Evolutionary conservation across 306 rosid species (phyloP), one percentile per base, ranked within the genome.

Genomic region (Crataegus laevigata): DNA sequence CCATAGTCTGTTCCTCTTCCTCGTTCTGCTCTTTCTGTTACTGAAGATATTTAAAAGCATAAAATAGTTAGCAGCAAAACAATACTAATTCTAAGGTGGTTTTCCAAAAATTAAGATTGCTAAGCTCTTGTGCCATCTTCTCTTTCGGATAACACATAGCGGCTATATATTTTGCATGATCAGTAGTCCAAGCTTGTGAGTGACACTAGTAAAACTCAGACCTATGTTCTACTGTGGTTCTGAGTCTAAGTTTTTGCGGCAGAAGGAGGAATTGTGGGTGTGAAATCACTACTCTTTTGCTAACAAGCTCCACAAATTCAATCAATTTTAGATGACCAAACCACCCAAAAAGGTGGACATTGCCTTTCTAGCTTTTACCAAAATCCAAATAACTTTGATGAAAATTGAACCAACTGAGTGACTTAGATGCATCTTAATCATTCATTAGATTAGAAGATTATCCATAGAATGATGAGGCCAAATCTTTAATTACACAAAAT

Each of bases 1-100:
- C 86, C 88, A 84, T 87, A 65, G 29, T 13, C 75, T 24, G 67
- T 22, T 45, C 66, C 26, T 58, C 51, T 71, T 75, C 40, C 74
- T 69, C 55, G 62, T 75, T 78, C 79, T 69, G 24, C 24, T 74
- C 66, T 36, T 65, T 58, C 78, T 75, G 73, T 19, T 26, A 65
- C 74, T 26, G 54, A 40, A 42, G 38, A 61, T 52, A 21, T 30
- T 6, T 28, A 38, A 17, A 47, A 69, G 6, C 58, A 38, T 14
- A 28, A 21, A 7, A 42, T 2, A 28, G 3, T 74, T 11, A 74
- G 69, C 4, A 15, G 11, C 69, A 25, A 43, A 13, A 19, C 42
- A 11, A 28, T n/a, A 43, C 58, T 51, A 43, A 26, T 34, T 47
- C 5, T 55, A 13, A 45, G 15, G 51, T 52, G 38, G 66, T 64